Evolutionary conservation across 257 asterid genomes (phyloP).

Genomic region (Solanum chiquidenum): DNA sequence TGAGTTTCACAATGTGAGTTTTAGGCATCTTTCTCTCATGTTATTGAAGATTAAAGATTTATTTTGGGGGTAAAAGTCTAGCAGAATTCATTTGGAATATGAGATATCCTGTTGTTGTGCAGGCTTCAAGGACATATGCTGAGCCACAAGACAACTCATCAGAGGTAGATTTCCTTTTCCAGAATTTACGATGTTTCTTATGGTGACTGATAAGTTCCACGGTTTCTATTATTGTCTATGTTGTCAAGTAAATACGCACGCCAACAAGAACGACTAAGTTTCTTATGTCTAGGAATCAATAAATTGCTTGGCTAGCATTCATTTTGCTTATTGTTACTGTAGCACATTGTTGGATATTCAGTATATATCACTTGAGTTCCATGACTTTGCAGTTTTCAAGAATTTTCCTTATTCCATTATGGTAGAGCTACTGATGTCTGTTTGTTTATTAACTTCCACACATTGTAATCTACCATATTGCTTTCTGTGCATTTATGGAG

Average conservation of each 20-base stretch:
- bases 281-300: neutral
- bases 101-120: conserved; percentile 4
- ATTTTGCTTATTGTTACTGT: neutral
- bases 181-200: neutral
- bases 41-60: neutral
- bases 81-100: neutral
- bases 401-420: neutral
- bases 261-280: neutral
- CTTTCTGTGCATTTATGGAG: neutral
- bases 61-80: neutral
- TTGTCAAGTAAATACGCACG: neutral
- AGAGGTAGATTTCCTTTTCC: conserved; percentile 43
- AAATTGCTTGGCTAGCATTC: neutral
- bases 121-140: conserved; percentile 39
- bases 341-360: neutral
- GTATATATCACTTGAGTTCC: neutral
- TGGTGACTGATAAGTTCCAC: neutral
- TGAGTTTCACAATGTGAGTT: conserved; percentile 58
- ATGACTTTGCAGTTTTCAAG: neutral
- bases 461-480: neutral
- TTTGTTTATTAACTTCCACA: neutral
- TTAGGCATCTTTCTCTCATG: neutral
- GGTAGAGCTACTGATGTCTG: neutral
- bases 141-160: conserved; percentile 52
- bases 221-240: neutral